Percentiles rank a stretch among this genome's conserved stretches.
Conservation (phyloP, 768 basidiomycete genomes). For the Cystobasidium tubakii region DNA sequence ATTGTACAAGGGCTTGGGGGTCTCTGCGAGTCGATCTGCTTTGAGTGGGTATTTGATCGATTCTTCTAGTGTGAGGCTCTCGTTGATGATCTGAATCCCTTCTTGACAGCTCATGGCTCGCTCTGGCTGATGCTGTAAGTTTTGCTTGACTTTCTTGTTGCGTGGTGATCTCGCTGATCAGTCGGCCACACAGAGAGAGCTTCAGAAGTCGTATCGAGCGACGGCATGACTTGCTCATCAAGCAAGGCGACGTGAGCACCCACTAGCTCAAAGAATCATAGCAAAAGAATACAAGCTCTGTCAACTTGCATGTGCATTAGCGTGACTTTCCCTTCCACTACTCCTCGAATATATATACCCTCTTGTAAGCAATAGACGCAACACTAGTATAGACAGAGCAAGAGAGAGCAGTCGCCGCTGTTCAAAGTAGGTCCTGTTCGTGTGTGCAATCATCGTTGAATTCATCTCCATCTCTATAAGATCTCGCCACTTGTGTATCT, state of each 20-base stretch:
- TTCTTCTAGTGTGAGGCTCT: too few species aligned
- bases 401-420: too few species aligned
- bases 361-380: too few species aligned
- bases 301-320: background rate
- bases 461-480: too few species aligned
- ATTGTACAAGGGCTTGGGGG: constrained; percentile 87
- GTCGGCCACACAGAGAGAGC: background rate
- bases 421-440: too few species aligned
- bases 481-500: too few species aligned
- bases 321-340: background rate
- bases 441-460: too few species aligned
- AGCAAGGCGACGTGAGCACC: background rate
- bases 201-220: background rate
- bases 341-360: too few species aligned
- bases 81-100: too few species aligned
- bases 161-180: background rate
- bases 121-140: constrained; percentile 23
- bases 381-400: background rate
- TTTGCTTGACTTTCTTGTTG: background rate
- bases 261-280: background rate
- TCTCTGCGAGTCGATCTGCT: constrained; percentile 69
- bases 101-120: constrained; percentile 10
- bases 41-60: constrained; percentile 12
- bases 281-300: too few species aligned
- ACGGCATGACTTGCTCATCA: background rate